These are phyloP conservation scores for Colletotrichum sp. DNA, from an alignment of 2,329 filamentous ascomycete species.

Conservation along the genomic window DNA sequence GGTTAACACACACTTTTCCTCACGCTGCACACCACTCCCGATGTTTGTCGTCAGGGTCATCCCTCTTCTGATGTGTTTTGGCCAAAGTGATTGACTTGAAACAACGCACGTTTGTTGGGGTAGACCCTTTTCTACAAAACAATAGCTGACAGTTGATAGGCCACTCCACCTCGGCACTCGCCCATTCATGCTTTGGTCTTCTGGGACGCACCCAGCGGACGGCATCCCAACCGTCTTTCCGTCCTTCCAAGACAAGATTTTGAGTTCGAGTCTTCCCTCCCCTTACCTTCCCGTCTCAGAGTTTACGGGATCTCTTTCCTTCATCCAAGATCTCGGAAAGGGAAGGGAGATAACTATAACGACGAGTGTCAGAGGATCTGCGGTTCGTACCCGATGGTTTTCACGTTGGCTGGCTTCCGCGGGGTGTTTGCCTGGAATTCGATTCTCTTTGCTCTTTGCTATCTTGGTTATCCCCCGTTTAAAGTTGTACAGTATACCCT, in stretches of 20 bases:
- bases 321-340: not conserved
- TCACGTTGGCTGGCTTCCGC: not conserved
- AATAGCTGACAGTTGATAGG: constrained; percentile 6
- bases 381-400: not conserved
- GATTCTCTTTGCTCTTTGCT: not conserved
- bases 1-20: not conserved
- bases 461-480: not conserved
- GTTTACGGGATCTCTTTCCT: not conserved
- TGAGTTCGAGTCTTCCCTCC: not conserved
- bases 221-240: not conserved
- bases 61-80: constrained; percentile 3
- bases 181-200: not conserved
- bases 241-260: not conserved
- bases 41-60: not conserved
- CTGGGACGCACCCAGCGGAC: not conserved
- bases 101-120: constrained; percentile 3
- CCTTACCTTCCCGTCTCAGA: not conserved
- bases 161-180: not conserved
- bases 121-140: not conserved
- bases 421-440: not conserved
- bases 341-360: not conserved
- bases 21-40: not conserved
- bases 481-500: not conserved
- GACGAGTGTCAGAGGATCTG: not conserved
- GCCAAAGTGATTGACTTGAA: constrained; percentile 15